Percentiles rank a stretch among this genome's conserved stretches.
phyloP scores from a whole-genome alignment of 257 asterid genomes.

The Pogostemon cablin region DNA sequence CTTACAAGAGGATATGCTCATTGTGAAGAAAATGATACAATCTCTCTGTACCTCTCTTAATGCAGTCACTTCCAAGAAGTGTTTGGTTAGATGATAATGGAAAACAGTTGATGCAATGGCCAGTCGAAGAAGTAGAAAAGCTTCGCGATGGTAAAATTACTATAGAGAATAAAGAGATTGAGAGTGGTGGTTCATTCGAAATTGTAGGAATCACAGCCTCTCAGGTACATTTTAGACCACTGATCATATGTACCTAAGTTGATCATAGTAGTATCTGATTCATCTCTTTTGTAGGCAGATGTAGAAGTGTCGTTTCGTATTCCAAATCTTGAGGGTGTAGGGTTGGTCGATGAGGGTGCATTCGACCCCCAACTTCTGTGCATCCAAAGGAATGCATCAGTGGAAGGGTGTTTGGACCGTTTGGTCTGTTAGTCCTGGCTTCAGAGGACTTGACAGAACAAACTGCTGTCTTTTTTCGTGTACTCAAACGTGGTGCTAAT shows the following conservation, averaged over 20 bases:
- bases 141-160: slow-evolving; percentile 35
- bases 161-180: slow-evolving; percentile 30
- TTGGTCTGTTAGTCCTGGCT: slow-evolving; percentile 52
- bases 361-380: slow-evolving; percentile 42
- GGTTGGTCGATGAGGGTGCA: slow-evolving; percentile 36
- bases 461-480: slow-evolving; percentile 50
- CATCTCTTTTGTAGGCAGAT: slow-evolving; percentile 38
- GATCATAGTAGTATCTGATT: neutral
- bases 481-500: slow-evolving; percentile 37
- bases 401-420: slow-evolving; percentile 49
- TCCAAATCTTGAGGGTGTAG: slow-evolving; percentile 34
- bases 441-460: slow-evolving; percentile 46
- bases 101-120: slow-evolving; percentile 50
- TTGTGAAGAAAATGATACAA: neutral
- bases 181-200: slow-evolving; percentile 31
- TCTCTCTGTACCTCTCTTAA: neutral
- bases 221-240: slow-evolving; percentile 29
- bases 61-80: slow-evolving; percentile 49
- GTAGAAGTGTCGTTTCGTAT: slow-evolving; percentile 37
- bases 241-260: too few relatives aligned
- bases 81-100: slow-evolving; percentile 38
- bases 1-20: neutral
- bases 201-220: slow-evolving; percentile 43
- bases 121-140: slow-evolving; percentile 43
- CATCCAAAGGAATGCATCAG: slow-evolving; percentile 40